These are phyloP conservation scores for Fusarium secorum DNA, from an alignment of 2,329 filamentous ascomycete genomes.

Conservation along the genomic window DNA sequence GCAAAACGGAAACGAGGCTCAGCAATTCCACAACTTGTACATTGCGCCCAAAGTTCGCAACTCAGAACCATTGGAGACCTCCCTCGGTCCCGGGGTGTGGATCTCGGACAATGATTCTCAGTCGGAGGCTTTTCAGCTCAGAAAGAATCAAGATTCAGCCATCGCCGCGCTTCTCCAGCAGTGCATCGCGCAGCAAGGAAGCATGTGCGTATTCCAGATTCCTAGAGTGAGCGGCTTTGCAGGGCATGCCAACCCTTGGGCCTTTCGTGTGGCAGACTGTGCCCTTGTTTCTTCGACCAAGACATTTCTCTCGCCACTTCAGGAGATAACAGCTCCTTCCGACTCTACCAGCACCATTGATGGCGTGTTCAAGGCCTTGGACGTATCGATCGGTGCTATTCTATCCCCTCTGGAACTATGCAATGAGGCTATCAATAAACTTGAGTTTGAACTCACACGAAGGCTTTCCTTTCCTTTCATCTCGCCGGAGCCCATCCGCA, in stretches of 20 bases:
- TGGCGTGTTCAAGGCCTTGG: background rate
- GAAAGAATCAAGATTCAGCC: background rate
- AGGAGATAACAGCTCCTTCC: background rate
- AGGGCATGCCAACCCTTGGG: background rate
- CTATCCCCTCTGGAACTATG: background rate
- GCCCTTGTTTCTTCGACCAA: background rate
- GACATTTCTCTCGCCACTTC: background rate
- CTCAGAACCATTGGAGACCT: background rate
- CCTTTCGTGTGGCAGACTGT: background rate
- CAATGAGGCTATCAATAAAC: background rate
- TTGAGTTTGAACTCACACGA: background rate
- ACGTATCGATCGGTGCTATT: background rate
- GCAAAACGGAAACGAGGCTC: background rate
- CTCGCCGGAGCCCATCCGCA: background rate
- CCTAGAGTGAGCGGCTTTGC: background rate
- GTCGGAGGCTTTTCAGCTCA: background rate
- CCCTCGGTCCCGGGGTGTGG: background rate
- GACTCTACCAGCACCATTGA: background rate
- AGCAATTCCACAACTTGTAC: background rate
- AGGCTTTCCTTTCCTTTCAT: background rate
- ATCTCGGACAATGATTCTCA: background rate
- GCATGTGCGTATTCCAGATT: background rate
- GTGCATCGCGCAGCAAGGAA: background rate
- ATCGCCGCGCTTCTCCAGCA: background rate
- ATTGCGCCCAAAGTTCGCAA: background rate